These are phyloP conservation scores for Naegleria gruberi DNA, from an alignment of 208 protist genomes.

Conservation along the genomic window DNA sequence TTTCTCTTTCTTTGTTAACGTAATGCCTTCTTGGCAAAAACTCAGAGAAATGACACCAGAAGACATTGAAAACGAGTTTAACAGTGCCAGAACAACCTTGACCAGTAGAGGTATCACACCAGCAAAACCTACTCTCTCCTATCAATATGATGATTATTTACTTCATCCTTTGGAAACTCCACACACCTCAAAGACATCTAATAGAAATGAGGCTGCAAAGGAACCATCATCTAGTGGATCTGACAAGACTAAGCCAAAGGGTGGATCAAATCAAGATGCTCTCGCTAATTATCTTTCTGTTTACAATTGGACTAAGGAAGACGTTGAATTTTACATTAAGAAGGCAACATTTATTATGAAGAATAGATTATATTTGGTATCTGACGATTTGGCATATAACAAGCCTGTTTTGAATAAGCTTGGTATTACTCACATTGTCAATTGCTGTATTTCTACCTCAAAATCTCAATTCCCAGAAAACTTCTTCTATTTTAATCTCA, in stretches of 20 bases:
- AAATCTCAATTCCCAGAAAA: background rate
- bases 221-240: background rate
- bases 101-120: background rate
- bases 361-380: background rate
- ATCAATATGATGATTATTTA: background rate
- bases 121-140: background rate
- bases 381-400: background rate
- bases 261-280: background rate
- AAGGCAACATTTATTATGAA: background rate
- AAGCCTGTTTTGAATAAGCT: background rate
- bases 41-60: background rate
- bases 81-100: background rate
- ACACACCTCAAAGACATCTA: background rate
- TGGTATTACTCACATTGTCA: conserved; percentile 16
- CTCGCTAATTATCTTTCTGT: background rate
- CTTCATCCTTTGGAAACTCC: background rate
- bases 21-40: background rate
- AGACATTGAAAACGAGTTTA: background rate
- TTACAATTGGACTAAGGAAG: background rate
- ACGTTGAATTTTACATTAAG: background rate
- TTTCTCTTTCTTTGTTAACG: background rate
- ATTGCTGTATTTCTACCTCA: background rate
- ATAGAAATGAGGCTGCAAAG: background rate
- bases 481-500: conserved; percentile 2
- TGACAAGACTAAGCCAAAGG: background rate